phyloP scores from a whole-genome alignment of 1,284 basidiomycete species.

The Apiotrichum gamsii region DNA sequence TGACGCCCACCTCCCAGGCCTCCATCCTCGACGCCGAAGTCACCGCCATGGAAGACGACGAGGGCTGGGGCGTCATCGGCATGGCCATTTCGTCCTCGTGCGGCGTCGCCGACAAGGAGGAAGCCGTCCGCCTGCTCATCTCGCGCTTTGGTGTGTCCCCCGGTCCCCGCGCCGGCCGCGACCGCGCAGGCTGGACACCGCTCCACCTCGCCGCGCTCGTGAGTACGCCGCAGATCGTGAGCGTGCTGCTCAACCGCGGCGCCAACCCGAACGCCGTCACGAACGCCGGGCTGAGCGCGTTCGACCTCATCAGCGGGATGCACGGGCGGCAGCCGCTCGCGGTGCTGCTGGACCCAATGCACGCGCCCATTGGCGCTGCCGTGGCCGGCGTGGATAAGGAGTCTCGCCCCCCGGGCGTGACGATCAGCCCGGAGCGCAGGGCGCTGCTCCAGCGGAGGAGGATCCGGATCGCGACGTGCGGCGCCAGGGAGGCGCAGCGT shows the following conservation, averaged over 20 bases:
- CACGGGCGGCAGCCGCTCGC: slow-evolving; percentile 74
- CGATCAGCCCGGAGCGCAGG: slow-evolving; percentile 18
- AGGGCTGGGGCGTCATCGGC: slow-evolving; percentile 71
- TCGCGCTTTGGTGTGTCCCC: slow-evolving; percentile 58
- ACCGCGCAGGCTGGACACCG: slow-evolving; percentile 82
- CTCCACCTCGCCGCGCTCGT: slow-evolving; percentile 88
- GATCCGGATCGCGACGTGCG: slow-evolving; percentile 59
- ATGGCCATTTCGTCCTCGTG: slow-evolving; percentile 70
- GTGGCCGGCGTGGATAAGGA: no score
- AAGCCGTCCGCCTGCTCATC: slow-evolving; percentile 73
- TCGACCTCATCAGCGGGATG: slow-evolving; percentile 74
- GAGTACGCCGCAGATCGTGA: slow-evolving; percentile 82
- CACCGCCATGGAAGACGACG: slow-evolving; percentile 60
- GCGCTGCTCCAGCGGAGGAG: slow-evolving; percentile 49
- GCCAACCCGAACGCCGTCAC: slow-evolving; percentile 72
- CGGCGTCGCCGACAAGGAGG: slow-evolving; percentile 70
- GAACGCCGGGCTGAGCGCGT: slow-evolving; percentile 66
- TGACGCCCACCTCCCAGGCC: slow-evolving; percentile 19
- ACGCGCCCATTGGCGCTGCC: not conserved
- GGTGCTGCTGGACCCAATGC: slow-evolving; percentile 57
- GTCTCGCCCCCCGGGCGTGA: no score
- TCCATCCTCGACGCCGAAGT: slow-evolving; percentile 33
- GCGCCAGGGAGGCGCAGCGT: slow-evolving; percentile 52
- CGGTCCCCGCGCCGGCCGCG: slow-evolving; percentile 27
- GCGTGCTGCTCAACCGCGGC: slow-evolving; percentile 85